Percentiles rank a stretch among this genome's conserved stretches.
Conservation (phyloP, 2,329 filamentous ascomycete species). For the Fusarium stilboides region DNA sequence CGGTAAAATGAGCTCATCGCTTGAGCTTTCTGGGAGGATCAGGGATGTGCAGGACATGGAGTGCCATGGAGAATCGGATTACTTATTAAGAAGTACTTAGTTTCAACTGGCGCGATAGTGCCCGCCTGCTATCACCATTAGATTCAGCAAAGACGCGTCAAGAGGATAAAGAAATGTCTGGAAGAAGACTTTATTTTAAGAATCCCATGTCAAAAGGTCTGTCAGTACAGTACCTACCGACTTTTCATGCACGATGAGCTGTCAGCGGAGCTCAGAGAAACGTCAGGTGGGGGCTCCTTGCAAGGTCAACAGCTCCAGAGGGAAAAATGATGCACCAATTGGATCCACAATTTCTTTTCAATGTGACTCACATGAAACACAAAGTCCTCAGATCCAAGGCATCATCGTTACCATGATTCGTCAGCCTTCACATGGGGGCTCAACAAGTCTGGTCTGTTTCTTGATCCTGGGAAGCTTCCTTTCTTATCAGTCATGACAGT, state of each 20-base stretch:
- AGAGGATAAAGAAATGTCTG: not conserved
- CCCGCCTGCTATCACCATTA: not conserved
- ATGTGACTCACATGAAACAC: not conserved
- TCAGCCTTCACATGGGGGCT: not conserved
- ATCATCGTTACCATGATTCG: not conserved
- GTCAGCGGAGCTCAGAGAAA: not conserved
- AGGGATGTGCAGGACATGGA: not conserved
- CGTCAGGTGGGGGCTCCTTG: not conserved
- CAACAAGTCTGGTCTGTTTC: too few species aligned
- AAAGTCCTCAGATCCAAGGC: too few species aligned
- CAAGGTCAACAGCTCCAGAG: not conserved
- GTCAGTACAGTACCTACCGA: not conserved
- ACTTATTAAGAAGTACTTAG: not conserved
- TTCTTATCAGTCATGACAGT: too few species aligned
- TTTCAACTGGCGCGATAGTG: not conserved
- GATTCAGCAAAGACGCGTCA: not conserved
- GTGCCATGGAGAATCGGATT: not conserved
- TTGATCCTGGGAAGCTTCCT: too few species aligned
- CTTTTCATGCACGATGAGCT: not conserved
- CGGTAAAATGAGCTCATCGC: slow-evolving; percentile 35
- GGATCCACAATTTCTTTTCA: not conserved
- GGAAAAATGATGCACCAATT: not conserved
- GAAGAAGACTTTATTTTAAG: not conserved
- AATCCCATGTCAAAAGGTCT: not conserved
- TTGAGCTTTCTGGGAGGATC: slow-evolving; percentile 9